These are phyloP conservation scores for Penicillium sp. DNA, from an alignment of 2,329 filamentous ascomycete genomes.

Conservation along the genomic window DNA sequence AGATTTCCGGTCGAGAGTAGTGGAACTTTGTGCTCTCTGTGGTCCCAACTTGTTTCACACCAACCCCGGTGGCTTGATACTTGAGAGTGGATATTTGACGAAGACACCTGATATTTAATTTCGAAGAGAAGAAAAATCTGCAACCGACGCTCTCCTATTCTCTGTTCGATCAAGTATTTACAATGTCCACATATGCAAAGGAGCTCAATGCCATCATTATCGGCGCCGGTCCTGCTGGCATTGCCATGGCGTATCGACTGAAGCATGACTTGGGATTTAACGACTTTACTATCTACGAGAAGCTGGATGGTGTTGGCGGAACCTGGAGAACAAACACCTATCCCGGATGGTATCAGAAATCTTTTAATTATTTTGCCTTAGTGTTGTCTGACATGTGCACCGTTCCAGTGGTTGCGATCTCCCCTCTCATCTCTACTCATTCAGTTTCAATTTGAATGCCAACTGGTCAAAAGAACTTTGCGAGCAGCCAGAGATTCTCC, in stretches of 20 bases:
- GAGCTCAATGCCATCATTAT: slow-evolving; percentile 26
- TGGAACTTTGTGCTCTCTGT: too few species aligned
- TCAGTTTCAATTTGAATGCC: slow-evolving; percentile 40
- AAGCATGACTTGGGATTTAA: slow-evolving; percentile 19
- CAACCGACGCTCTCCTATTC: too few species aligned
- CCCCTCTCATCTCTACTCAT: slow-evolving; percentile 36
- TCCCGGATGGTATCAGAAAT: slow-evolving; percentile 6
- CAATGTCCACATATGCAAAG: neutral
- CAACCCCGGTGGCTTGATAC: too few species aligned
- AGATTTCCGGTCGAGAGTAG: too few species aligned
- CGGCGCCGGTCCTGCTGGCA: slow-evolving; percentile 37
- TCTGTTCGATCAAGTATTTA: neutral
- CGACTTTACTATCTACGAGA: slow-evolving; percentile 11
- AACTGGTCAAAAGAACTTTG: slow-evolving; percentile 35
- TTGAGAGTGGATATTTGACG: too few species aligned
- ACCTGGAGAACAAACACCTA: slow-evolving; percentile 11
- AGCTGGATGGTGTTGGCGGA: slow-evolving; percentile 10
- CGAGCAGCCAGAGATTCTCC: slow-evolving; percentile 35
- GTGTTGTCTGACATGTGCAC: too few species aligned
- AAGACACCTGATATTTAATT: too few species aligned
- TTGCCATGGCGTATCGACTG: slow-evolving; percentile 27
- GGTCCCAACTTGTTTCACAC: too few species aligned
- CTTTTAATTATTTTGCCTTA: neutral
- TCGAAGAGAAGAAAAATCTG: too few species aligned
- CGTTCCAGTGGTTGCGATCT: slow-evolving; percentile 28